Evolutionary conservation across 768 basidiomycete species (phyloP), one percentile per base, ranked within the genome.

Genomic region (Tricholoma matsutake): DNA sequence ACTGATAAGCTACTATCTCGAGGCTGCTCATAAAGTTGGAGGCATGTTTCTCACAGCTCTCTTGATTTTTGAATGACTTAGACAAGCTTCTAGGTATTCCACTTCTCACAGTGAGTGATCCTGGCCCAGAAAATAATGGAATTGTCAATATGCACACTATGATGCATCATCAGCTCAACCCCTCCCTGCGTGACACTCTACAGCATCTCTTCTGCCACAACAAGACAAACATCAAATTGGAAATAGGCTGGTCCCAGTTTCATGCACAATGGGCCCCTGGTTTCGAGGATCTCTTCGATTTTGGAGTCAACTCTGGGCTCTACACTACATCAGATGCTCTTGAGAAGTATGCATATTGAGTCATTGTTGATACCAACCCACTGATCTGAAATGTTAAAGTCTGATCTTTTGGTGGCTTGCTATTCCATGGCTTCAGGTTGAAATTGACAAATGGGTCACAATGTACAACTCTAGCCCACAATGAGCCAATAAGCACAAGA

Each of bases 61-160:
- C 22, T 25, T 25, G 22, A 25, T 25, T 25, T 43, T 25, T n/a
- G 14, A 39, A 31, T 55, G 45, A 47, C 45, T 25, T 47, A 22
- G 43, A 45, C 22, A 10, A 47, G 45, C 22, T 4, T 35, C 32
- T 59, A 71, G 70, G 39, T 32, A 63, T 77, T 34, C 75, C 74
- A 1, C 59, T 77, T 1, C 59, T 78, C 0, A 75, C 74, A n/a
- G n/a, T 76, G 59, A 78, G 76, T 56, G 75, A 79, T 58, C 71
- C 64, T 16, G 74, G 75, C 0, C 57, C 62, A 0, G 77, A 61
- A 78, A 78, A 35, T 31, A 70, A 69, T 60, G 71, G 72, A 1
- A 64, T 78, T 28, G 78, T 76, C 1, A 78, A 79, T 63, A 67
- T 67, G 0, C 76, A 79, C 8, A 78, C 78, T 0, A 28, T 61